These are phyloP conservation scores for Rasamsonia emersonii DNA, from an alignment of 2,329 filamentous ascomycete genomes.

Conservation along the genomic window DNA sequence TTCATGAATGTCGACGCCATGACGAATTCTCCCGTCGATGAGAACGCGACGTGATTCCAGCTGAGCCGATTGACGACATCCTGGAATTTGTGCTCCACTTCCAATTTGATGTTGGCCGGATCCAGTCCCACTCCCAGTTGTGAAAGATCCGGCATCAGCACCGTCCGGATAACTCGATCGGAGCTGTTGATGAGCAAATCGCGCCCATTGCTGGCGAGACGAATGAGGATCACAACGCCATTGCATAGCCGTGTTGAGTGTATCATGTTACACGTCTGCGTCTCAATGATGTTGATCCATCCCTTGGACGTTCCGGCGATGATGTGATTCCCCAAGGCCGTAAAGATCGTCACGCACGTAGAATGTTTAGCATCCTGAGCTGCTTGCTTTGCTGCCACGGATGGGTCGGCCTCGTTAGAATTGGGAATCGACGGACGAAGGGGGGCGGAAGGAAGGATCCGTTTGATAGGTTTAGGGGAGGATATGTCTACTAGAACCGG, in stretches of 20 bases:
- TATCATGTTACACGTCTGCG: conserved; percentile 68
- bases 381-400: conserved; percentile 68
- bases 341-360: conserved; percentile 88
- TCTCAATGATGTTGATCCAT: conserved; percentile 90
- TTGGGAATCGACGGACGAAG: conserved; percentile 60
- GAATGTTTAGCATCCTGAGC: conserved; percentile 91
- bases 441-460: conserved; percentile 71
- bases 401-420: conserved; percentile 52
- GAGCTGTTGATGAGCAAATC: conserved; percentile 88
- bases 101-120: conserved; percentile 75
- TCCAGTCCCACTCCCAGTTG: conserved; percentile 54
- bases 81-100: conserved; percentile 95
- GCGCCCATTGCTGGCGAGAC: conserved; percentile 73
- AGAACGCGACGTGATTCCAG: conserved; percentile 97
- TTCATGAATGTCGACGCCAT: conserved; percentile 97
- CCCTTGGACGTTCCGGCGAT: conserved; percentile 91
- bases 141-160: conserved; percentile 71
- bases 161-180: conserved; percentile 88
- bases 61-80: conserved; percentile 90
- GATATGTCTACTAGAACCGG: conserved; percentile 79
- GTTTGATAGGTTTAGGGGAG: conserved; percentile 60
- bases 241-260: conserved; percentile 83
- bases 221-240: conserved; percentile 79
- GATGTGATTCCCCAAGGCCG: conserved; percentile 75
- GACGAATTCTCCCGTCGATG: conserved; percentile 88